A percentile compares a stretch with the other conserved stretches of the same genome.
phyloP scores from a whole-genome alignment of 331 rosid genomes.

The Dryas integrifolia region DNA sequence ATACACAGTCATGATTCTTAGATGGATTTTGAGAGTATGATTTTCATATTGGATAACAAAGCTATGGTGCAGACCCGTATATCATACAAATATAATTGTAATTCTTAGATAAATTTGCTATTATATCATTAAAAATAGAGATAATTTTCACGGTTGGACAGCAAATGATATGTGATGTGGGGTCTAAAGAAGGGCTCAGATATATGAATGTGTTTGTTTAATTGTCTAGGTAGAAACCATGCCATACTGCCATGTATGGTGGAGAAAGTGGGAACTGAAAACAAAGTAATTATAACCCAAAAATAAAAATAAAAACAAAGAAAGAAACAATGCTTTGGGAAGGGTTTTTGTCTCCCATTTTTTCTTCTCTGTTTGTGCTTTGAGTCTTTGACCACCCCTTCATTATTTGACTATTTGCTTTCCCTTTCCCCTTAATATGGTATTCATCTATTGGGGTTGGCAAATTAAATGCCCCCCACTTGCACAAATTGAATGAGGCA shows the following conservation, averaged over 20 bases:
- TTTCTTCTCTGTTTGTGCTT: neutral
- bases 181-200: too few species aligned
- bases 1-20: too few species aligned
- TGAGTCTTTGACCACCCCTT: slow-evolving; percentile 28
- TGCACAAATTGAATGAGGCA: neutral
- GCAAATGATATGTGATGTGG: too few species aligned
- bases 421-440: neutral
- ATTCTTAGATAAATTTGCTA: too few species aligned
- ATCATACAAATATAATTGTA: too few species aligned
- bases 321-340: slow-evolving; percentile 31
- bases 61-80: too few species aligned
- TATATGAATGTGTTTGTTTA: slow-evolving; percentile 11
- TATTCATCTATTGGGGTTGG: neutral
- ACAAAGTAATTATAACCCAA: slow-evolving; percentile 25
- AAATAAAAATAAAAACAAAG: neutral
- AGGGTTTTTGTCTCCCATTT: slow-evolving; percentile 15
- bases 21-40: too few species aligned
- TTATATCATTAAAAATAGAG: too few species aligned
- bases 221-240: slow-evolving; percentile 42
- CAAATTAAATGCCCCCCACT: slow-evolving; percentile 5
- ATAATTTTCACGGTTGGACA: too few species aligned
- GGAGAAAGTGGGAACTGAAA: slow-evolving; percentile 46
- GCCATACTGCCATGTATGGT: slow-evolving; percentile 52
- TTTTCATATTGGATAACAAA: too few species aligned
- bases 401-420: slow-evolving; percentile 21